Conservation (phyloP, 2,329 filamentous ascomycete genomes). For the Chaetomium strumarium region DNA sequence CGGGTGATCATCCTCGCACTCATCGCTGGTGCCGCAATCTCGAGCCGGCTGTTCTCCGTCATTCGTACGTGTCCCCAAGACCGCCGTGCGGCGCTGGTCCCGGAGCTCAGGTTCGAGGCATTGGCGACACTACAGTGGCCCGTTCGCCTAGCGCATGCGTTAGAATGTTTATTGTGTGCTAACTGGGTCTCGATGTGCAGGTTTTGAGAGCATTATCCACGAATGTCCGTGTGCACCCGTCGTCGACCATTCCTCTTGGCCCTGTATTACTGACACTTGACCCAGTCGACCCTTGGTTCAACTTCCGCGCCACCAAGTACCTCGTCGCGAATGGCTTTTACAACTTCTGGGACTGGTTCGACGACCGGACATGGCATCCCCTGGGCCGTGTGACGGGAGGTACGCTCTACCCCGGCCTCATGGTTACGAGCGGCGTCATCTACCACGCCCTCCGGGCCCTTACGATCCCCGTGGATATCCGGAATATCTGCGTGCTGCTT, state of each 20-base stretch:
- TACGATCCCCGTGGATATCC: conserved; percentile 90
- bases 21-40: conserved; percentile 86
- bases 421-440: conserved; percentile 97
- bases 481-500: conserved; percentile 96
- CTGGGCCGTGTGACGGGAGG: conserved; percentile 96
- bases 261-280: conserved; percentile 24
- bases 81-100: conserved; percentile 1
- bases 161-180: conserved; percentile 23
- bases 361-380: conserved; percentile 99
- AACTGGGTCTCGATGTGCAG: conserved; percentile 39
- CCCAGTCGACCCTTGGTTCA: conserved; percentile 98
- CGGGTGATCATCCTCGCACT: conserved; percentile 83
- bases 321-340: conserved; percentile 96
- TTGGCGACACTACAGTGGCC: background rate
- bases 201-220: conserved; percentile 99
- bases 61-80: conserved; percentile 63
- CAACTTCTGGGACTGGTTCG: conserved; percentile 99
- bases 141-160: background rate
- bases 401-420: conserved; percentile 96
- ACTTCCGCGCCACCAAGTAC: conserved; percentile 97
- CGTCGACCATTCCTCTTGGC: background rate
- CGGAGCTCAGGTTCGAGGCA: background rate
- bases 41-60: conserved; percentile 94
- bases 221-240: conserved; percentile 67
- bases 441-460: conserved; percentile 89